Evolutionary conservation across 257 asterid genomes (phyloP).

Genomic region (Penstemon newberryi): DNA sequence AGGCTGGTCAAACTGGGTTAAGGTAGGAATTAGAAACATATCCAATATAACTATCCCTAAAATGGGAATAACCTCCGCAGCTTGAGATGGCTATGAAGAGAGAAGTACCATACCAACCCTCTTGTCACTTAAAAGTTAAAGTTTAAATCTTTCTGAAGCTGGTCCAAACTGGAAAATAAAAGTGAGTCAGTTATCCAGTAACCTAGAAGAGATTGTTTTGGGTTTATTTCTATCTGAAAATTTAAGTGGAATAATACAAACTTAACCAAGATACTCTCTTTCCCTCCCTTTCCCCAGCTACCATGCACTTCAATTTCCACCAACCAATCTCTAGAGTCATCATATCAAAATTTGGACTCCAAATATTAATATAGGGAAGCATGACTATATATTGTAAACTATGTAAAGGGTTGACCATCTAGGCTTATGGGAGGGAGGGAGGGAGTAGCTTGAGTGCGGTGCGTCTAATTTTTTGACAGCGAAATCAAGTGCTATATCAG

Average conservation of each 20-base stretch:
- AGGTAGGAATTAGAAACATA: no score
- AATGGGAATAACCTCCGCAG: no score
- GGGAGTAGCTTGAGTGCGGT: slow-evolving; percentile 2
- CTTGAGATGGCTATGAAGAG: no score
- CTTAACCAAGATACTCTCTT: no score
- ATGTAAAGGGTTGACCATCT: not conserved
- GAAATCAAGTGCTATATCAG: slow-evolving; percentile 6
- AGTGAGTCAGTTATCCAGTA: no score
- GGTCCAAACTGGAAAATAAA: no score
- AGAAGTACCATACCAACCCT: no score
- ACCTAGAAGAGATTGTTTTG: not conserved
- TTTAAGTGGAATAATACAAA: not conserved
- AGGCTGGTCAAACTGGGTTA: no score
- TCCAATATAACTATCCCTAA: no score
- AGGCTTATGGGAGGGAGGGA: not conserved
- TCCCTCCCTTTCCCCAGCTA: no score
- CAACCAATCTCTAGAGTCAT: not conserved
- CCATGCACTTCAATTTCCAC: not conserved
- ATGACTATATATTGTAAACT: slow-evolving; percentile 1
- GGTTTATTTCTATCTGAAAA: not conserved
- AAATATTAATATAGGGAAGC: slow-evolving; percentile 1
- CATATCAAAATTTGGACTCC: not conserved
- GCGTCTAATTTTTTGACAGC: not conserved
- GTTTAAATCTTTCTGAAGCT: no score
- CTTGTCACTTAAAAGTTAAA: no score